A percentile compares a stretch with the other conserved stretches of the same genome.
phyloP scores from a whole-genome alignment of 768 basidiomycete species.

The Austroboletus festivus region DNA sequence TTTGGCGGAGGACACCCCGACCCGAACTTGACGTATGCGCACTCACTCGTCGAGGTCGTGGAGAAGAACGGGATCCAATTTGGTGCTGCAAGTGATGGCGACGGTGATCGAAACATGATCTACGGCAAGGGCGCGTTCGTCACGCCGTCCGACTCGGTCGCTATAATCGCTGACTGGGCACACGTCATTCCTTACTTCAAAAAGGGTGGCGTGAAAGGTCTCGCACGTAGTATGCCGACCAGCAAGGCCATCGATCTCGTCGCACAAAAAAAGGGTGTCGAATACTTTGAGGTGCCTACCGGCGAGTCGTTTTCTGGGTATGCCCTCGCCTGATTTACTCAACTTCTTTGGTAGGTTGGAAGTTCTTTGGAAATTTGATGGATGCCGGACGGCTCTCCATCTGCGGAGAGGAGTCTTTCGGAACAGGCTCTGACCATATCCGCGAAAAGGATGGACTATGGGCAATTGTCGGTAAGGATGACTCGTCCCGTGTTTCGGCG shows the following conservation, averaged over 20 bases:
- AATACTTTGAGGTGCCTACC: conserved; percentile 95
- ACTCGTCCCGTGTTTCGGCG: conserved; percentile 4
- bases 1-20: conserved; percentile 99
- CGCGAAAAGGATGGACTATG: conserved; percentile 99
- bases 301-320: conserved; percentile 43
- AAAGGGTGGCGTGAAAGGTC: conserved; percentile 84
- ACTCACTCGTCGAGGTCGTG: conserved; percentile 87
- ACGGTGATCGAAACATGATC: conserved; percentile 99
- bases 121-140: conserved; percentile 98
- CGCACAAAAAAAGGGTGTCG: conserved; percentile 88
- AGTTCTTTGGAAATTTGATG: conserved; percentile 99
- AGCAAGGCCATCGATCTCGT: conserved; percentile 96
- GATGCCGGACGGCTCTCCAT: conserved; percentile 97
- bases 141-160: conserved; percentile 95
- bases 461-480: conserved; percentile 83
- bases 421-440: conserved; percentile 99
- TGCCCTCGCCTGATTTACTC: background rate
- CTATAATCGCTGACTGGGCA: conserved; percentile 98
- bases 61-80: conserved; percentile 84
- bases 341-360: conserved; percentile 68
- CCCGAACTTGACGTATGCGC: conserved; percentile 97
- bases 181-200: conserved; percentile 91
- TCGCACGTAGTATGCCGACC: conserved; percentile 97
- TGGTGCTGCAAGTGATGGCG: conserved; percentile 96
- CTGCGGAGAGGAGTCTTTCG: conserved; percentile 98